These are phyloP conservation scores for Naumovozyma baii DNA, from an alignment of 805 yeast species.

Conservation along the genomic window DNA sequence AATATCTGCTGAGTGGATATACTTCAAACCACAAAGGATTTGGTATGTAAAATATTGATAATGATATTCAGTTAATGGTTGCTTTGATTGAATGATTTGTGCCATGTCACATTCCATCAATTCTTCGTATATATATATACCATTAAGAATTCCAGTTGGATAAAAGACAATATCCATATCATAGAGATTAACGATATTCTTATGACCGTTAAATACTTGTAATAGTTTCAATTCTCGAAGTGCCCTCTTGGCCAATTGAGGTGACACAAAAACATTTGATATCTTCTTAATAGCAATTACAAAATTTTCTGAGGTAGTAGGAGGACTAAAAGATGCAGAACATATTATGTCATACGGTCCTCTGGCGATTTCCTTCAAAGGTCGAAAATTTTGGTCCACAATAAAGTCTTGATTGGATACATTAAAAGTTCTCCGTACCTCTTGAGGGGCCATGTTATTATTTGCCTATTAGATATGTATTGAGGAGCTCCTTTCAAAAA, in stretches of 20 bases:
- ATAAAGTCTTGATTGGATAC: constrained; percentile 85
- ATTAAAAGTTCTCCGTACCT: constrained; percentile 32
- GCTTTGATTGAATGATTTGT: constrained; percentile 89
- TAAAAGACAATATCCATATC: constrained; percentile 77
- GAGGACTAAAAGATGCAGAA: constrained; percentile 62
- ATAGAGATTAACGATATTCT: constrained; percentile 88
- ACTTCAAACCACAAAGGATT: constrained; percentile 79
- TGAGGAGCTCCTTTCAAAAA: neutral
- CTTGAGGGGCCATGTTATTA: too few species aligned
- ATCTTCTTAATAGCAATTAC: constrained; percentile 94
- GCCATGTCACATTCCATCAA: constrained; percentile 98
- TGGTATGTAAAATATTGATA: constrained; percentile 90
- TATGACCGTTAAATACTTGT: constrained; percentile 91
- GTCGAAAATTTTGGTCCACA: constrained; percentile 75
- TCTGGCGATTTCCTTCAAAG: constrained; percentile 87
- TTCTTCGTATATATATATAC: constrained; percentile 88
- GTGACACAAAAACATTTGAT: constrained; percentile 86
- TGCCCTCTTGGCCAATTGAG: constrained; percentile 85
- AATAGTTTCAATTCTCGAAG: constrained; percentile 81
- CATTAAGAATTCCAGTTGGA: constrained; percentile 71
- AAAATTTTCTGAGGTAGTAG: constrained; percentile 38
- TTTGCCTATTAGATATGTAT: too few species aligned
- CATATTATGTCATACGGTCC: constrained; percentile 97
- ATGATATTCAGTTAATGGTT: constrained; percentile 88
- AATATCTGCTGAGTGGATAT: constrained; percentile 86